Evolutionary conservation across 345 rosid species (phyloP).

Genomic region (Gossypium stocksii): DNA sequence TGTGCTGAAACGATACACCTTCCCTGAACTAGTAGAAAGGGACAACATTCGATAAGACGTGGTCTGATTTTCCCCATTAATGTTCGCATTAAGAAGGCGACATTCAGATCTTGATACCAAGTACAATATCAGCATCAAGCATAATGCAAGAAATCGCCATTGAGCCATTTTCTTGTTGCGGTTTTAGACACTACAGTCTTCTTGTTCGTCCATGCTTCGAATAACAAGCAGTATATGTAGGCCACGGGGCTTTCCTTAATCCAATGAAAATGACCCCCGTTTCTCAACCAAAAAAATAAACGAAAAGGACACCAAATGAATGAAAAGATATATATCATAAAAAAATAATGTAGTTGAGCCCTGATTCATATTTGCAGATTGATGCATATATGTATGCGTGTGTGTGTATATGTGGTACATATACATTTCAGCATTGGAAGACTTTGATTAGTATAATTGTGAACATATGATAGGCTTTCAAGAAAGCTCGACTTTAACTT

Average conservation of each 20-base stretch:
- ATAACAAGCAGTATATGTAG: slow-evolving; percentile 11
- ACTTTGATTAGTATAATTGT: neutral
- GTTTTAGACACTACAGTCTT: neutral
- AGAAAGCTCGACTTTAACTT: neutral
- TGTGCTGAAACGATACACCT: neutral
- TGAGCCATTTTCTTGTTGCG: slow-evolving; percentile 14
- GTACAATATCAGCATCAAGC: slow-evolving; percentile 15
- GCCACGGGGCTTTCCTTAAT: neutral
- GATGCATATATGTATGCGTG: neutral
- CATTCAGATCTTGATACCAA: slow-evolving; percentile 9
- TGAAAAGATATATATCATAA: neutral
- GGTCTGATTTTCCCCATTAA: slow-evolving; percentile 12
- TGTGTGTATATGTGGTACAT: too few relatives aligned
- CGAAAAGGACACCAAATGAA: neutral
- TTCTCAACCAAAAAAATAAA: neutral
- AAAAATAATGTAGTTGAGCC: neutral
- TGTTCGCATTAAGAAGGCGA: slow-evolving; percentile 18
- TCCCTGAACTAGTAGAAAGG: slow-evolving; percentile 5
- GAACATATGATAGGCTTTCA: neutral
- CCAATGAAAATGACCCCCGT: neutral
- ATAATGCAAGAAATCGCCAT: slow-evolving; percentile 4
- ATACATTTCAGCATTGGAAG: neutral
- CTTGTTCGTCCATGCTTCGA: neutral
- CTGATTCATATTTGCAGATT: neutral
- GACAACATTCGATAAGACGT: slow-evolving; percentile 23